Conservation (phyloP, 305 asterid species). For the Fraxinus sp. region DNA sequence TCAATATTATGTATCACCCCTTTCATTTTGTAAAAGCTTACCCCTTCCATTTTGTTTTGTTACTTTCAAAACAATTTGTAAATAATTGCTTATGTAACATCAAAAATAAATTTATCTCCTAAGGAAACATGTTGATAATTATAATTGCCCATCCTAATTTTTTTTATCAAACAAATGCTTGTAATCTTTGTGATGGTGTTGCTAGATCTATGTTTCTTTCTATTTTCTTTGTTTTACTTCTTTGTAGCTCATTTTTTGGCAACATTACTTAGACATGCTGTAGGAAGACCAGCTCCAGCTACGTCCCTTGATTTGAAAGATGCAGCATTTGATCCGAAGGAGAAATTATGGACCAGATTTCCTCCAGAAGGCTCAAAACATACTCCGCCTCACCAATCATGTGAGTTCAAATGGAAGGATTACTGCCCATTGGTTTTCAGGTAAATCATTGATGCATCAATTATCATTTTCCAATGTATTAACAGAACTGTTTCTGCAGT, state of each 20-base stretch:
- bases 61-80: background rate
- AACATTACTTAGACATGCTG: conserved; percentile 68
- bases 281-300: conserved; percentile 74
- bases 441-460: conserved; percentile 39
- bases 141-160: background rate
- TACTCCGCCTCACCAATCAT: conserved; percentile 88
- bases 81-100: background rate
- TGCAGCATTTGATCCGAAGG: conserved; percentile 66
- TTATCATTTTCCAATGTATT: background rate
- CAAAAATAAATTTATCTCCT: background rate
- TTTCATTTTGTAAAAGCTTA: background rate
- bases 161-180: background rate
- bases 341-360: conserved; percentile 79
- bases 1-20: background rate
- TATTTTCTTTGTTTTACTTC: conserved; percentile 1
- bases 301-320: conserved; percentile 63
- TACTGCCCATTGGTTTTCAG: conserved; percentile 93
- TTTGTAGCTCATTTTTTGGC: conserved; percentile 29
- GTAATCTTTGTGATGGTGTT: conserved; percentile 12
- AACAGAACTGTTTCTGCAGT: background rate
- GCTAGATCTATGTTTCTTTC: background rate
- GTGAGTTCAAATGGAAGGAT: conserved; percentile 93
- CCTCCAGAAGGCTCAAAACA: conserved; percentile 93
- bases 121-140: background rate
- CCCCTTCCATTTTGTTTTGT: background rate